Evolutionary conservation across 345 rosid species (phyloP).

Genomic region (Ceriops decandra): DNA sequence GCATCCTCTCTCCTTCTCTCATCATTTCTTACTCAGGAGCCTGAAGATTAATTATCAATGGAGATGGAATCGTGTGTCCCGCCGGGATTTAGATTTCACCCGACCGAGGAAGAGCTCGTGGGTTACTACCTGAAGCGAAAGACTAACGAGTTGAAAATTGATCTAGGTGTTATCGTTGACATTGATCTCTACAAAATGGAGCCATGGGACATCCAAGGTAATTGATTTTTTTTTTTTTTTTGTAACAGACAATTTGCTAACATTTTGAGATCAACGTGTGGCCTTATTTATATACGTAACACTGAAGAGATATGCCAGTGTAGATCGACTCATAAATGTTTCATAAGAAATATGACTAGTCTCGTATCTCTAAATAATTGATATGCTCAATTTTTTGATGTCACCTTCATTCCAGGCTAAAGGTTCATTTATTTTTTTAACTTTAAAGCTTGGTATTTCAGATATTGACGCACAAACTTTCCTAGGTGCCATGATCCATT

Average conservation of each 20-base stretch:
- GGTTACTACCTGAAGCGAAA: slow-evolving; percentile 88
- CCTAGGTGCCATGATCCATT: no score
- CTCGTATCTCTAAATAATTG: background rate
- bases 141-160: slow-evolving; percentile 62
- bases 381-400: no score
- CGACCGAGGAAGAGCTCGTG: slow-evolving; percentile 96
- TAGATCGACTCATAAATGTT: background rate
- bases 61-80: slow-evolving; percentile 74
- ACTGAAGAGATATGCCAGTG: no score
- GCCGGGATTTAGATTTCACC: slow-evolving; percentile 94
- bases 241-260: no score
- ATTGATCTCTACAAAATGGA: slow-evolving; percentile 94
- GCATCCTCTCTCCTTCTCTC: no score
- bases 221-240: no score
- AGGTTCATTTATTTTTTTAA: no score
- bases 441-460: background rate
- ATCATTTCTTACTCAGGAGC: slow-evolving; percentile 15
- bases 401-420: no score
- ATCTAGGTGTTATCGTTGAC: slow-evolving; percentile 79
- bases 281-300: no score
- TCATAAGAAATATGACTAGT: background rate
- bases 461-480: background rate
- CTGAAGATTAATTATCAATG: slow-evolving; percentile 33
- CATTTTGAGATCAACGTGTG: no score
- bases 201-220: slow-evolving; percentile 99